Base-by-base conservation (phyloP, 495 filamentous ascomycete genomes). In the Alectoria sarmentosa region DNA sequence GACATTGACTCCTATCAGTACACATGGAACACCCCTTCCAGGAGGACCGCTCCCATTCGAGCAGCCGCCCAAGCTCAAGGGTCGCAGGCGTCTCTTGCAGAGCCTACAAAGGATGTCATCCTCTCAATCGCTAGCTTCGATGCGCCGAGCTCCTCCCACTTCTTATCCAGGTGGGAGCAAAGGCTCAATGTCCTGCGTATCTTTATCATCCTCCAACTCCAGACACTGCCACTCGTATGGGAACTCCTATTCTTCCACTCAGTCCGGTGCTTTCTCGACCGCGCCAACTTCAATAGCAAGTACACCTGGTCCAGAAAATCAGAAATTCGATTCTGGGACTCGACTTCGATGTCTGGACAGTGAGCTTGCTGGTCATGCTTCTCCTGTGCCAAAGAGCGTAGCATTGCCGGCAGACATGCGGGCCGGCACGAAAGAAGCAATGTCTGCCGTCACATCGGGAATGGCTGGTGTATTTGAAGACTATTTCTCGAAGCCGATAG, bases 71-170 rank as follows among this genome's bases (percentile, higher is more conserved):
- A 94, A 90, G 75, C 79, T 86, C 57, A 91, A 86, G 73, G 87
- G 89, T 30, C 83, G 90, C 39, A 85, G 86, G 63, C 86, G 86
- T 60, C 76, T 98, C 48, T 76, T 96, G 28, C 86, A 90, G 65
- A 86, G 85, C 58, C 82, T 98, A 58, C 87, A 95, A 69, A 89
- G 91, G 49, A 94, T 98, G 65, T 89, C 92, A 21, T 97, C 94
- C 3, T 91, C 89, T 3, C 88, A 90, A 14, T 88, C 90, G 30
- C 77, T 98, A 36, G 75, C 82, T 38, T 84, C 85, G 60, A 73
- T 86, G 58, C 80, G 84, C 36, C 83, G 88, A 66, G 80, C 78
- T 39, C 75, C 78, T 54, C 81, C 84, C 9, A 77, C 78, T 42
- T 78, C 76, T 39, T 87, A 87, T 69, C 78, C 88, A 68, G 83